Evolutionary conservation across 768 basidiomycete genomes (phyloP), one percentile per base, ranked within the genome.

Genomic region (Russula sp.): DNA sequence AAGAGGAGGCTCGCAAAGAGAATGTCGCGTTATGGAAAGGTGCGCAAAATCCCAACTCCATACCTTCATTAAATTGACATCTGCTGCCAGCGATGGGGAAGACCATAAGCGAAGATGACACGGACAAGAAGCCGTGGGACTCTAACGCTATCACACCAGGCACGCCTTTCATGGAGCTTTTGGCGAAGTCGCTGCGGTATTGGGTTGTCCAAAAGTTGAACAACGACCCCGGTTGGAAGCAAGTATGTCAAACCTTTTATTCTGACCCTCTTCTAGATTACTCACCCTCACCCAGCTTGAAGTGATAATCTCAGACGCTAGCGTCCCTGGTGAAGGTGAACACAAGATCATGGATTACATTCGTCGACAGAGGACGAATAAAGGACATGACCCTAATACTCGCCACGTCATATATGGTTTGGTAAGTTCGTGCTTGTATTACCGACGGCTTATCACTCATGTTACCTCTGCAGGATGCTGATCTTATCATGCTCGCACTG

Each of bases 311-410:
- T 99, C 97, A 6, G 97, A 99, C 68, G 92, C 97, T 2, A 86
- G 89, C 59, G 97, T 98, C 13, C 96, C 97, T 1, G 97, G 97
- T 68, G 97, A 99, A 75, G 97, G 97, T 72, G 97, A 99, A 73
- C 97, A 99, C 75, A 99, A 99, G 78, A 98, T 99, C 66, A 98
- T 99, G 94, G 97, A 98, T 73, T 98, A 84, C 73, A 96, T 99
- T 67, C 81, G 97, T 59, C 82, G 95, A 39, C 95, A 97, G 70
- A 83, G 97, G 56, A 79, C 82, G 55, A 91, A 95, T 71, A 82
- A 83, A 27, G 89, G 86, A n/a, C 88, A 98, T 75, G 88, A 99
- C 73, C 88, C 96, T 20, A 98, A 99, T 72, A 98, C 94, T 3
- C 80, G 81, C 39, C 97, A 99, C 72, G 96, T 98, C 59, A 98